These are phyloP conservation scores for Gardenia jasminoides DNA, from an alignment of 257 asterid genomes.

Conservation along the genomic window DNA sequence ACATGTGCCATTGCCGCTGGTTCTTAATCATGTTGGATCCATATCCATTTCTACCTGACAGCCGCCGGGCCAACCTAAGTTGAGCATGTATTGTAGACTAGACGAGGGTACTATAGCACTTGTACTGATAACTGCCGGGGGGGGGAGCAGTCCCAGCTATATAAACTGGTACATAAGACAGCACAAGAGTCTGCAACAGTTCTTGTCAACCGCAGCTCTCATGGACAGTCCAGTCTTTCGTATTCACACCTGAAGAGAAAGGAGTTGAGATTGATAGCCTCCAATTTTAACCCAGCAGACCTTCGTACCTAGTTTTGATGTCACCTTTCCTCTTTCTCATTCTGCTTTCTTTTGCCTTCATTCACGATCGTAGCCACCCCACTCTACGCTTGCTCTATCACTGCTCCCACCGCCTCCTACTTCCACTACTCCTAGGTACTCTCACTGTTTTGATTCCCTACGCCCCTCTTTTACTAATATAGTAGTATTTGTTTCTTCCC, in stretches of 20 bases:
- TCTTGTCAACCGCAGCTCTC: constrained; percentile 1
- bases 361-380: background rate
- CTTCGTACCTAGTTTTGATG: constrained; percentile 5
- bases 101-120: too few species aligned
- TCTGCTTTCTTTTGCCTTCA: constrained; percentile 20
- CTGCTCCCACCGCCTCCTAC: background rate
- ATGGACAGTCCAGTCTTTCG: background rate
- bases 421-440: background rate
- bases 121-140: too few species aligned
- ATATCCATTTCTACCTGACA: constrained; percentile 4
- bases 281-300: background rate
- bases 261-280: background rate
- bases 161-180: background rate
- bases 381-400: background rate
- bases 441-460: background rate
- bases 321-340: constrained; percentile 21
- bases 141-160: too few species aligned
- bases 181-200: background rate
- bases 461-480: background rate
- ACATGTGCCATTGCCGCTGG: background rate
- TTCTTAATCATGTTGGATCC: background rate
- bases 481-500: background rate
- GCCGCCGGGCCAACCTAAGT: constrained; percentile 15
- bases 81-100: background rate
- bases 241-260: background rate